Base-by-base conservation (phyloP, 345 rosid species). In the Eucalyptus erythrocorys region DNA sequence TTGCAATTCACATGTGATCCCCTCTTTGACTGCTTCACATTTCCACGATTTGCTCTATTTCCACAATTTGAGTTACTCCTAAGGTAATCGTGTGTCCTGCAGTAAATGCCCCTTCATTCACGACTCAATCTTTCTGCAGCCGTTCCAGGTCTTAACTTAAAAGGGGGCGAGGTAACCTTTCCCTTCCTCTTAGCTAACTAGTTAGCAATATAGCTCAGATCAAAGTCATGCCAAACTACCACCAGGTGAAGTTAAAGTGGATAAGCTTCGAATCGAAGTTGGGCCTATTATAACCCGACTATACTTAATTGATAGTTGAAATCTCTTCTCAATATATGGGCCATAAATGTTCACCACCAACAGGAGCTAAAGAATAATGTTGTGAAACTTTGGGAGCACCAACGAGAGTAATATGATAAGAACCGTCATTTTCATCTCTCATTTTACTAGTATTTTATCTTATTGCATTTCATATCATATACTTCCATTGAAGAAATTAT, bases 11-110 rank as follows among this genome's bases (percentile, higher is more conserved):
- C 30, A 3, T 16, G 34, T 30, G 34, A 13, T 61, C 71, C 71
- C 71, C 71, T 61, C 71, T 30, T 3, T 6, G 2, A 61, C 5
- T 30, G 71, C 37, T 61, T 4, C 10, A 61, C 34, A 30, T 30
- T 61, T 61, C 1, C 3, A 13, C 2, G 34, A 61, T 61, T 61
- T 61, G 0, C 34, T 30, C 64, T 26, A 9, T 57, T 10, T 57
- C 27, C 30, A 57, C 30, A 5, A 57, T 57, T 57, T 26, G 7
- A 49, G 51, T 49, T 49, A 49, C 51, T 49, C 19, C 51, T 49
- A 49, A 26, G n/a, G 7, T 5, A 26, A 0, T 57, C 7, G 4
- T 26, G n/a, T 57, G 64, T 0, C 0, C 0, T 26, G 64, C 13
- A 57, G 0, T 26, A 26, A 57, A 0, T 10, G 64, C 64, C 64